Conservation (phyloP, 345 rosid species). For the Lenwebbia sp. region DNA sequence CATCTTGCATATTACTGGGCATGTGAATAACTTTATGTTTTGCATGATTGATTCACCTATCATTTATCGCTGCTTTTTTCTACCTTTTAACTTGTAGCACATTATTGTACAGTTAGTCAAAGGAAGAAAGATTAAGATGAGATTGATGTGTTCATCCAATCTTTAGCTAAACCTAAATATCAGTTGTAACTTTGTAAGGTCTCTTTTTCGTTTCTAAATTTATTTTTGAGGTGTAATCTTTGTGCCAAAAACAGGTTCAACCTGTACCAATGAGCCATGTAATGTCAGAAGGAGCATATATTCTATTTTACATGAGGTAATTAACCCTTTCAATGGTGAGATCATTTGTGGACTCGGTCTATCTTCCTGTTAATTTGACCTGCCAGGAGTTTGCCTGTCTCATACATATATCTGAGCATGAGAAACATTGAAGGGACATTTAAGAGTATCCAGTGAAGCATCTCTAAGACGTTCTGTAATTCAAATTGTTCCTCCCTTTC, state of each 20-base stretch:
- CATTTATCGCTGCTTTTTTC: not conserved
- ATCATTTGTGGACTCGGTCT: not conserved
- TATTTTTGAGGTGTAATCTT: not conserved
- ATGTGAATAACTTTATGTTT: not conserved
- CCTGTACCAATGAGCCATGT: conserved; percentile 69
- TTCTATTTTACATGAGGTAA: conserved; percentile 81
- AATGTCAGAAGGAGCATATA: conserved; percentile 93
- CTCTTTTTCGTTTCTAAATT: not conserved
- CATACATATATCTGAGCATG: not conserved
- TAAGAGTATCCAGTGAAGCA: not conserved
- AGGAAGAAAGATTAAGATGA: not conserved
- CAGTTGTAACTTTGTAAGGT: not conserved
- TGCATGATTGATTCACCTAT: not conserved
- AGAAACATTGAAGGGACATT: not conserved
- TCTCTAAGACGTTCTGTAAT: not conserved
- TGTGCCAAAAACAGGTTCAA: conserved; percentile 37
- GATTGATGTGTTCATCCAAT: not conserved
- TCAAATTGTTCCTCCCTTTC: conserved; percentile 1
- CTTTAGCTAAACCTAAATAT: not conserved
- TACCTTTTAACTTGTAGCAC: not conserved
- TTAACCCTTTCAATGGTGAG: not conserved
- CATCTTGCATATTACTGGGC: not conserved
- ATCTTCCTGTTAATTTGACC: not conserved
- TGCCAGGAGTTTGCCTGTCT: not conserved
- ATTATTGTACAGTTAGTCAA: not conserved